Base-by-base conservation (phyloP, 1,284 basidiomycete species). In the Phenoliferia sp. region DNA sequence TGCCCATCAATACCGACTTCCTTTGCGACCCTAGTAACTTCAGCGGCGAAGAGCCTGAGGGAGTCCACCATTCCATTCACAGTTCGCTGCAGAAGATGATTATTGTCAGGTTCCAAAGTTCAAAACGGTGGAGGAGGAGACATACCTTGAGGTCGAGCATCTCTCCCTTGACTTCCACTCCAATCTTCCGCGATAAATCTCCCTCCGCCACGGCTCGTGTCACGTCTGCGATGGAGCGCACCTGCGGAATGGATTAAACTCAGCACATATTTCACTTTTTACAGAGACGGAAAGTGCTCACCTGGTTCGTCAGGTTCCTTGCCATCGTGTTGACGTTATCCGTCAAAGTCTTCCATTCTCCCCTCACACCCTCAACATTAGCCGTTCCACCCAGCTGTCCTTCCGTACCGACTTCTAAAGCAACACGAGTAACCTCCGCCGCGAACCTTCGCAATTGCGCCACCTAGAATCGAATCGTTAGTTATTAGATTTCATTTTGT, bases 401-500 rank as follows among this genome's bases (percentile, higher is more conserved):
- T 69, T 80, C 78, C 72, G 75, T 76, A 0, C 75, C 75, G 57
- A 76, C 75, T 26, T 76, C 75, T 54, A 76, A 67, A 22, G 94
- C 95, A 55, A 99, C 96, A 66, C 95, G 85, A 31, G 94, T 96
- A 67, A 99, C 95, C 81, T 99, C 96, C 32, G 92, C 92, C 48
- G 96, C 94, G 67, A 82, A 99, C 82, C 66, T 90, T 86, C 94
- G 86, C 44, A 98, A 83, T 76, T 90, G 84, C 71, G 94, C 88
- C 55, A 95, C 81, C 80, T 80, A 69, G 2, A 57, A 3, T n/a
- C n/a, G n/a, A n/a, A n/a, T n/a, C n/a, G n/a, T n/a, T n/a, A n/a
- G n/a, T n/a, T n/a, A n/a, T n/a, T n/a, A n/a, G n/a, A n/a, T n/a
- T n/a, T n/a, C n/a, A n/a, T n/a, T n/a, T n/a, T n/a, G n/a, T n/a